phyloP scores from a whole-genome alignment of 768 basidiomycete genomes.

The Mycena rosella region DNA sequence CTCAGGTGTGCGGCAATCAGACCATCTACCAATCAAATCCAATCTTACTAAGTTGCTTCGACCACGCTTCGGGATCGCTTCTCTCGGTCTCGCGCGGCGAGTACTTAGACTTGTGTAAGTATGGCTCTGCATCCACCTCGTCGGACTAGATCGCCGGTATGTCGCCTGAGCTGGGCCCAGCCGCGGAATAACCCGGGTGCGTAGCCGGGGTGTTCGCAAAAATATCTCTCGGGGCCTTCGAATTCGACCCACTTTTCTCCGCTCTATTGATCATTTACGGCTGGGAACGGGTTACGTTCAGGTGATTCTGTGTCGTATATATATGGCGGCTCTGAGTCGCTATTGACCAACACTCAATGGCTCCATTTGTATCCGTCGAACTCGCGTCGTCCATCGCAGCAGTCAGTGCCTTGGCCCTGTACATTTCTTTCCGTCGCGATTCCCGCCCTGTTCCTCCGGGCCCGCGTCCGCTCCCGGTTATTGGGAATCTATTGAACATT shows the following conservation, averaged over 20 bases:
- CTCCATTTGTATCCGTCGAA: conserved; percentile 7
- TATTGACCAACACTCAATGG: conserved; percentile 1
- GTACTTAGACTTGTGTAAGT: background rate
- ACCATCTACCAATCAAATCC: no score
- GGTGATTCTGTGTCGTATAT: background rate
- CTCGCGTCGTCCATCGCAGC: conserved; percentile 10
- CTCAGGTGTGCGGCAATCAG: no score
- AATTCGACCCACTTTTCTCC: background rate
- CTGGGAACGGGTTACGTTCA: background rate
- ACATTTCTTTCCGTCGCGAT: conserved; percentile 31
- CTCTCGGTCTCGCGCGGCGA: background rate
- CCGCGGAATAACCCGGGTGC: background rate
- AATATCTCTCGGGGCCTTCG: background rate
- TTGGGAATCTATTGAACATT: conserved; percentile 56
- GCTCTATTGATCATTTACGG: background rate
- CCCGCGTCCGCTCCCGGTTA: conserved; percentile 51
- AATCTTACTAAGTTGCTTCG: no score
- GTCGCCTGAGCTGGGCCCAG: no score
- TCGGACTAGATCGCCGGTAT: no score
- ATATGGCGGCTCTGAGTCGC: background rate
- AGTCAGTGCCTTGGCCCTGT: background rate
- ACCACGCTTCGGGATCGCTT: no score
- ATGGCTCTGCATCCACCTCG: no score
- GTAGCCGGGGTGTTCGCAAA: no score
- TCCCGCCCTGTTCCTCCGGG: conserved; percentile 48